Percentiles rank a stretch among this genome's conserved stretches.
These are phyloP conservation scores for Lojkania enalia DNA, from an alignment of 2,329 filamentous ascomycete genomes.

Conservation along the genomic window DNA sequence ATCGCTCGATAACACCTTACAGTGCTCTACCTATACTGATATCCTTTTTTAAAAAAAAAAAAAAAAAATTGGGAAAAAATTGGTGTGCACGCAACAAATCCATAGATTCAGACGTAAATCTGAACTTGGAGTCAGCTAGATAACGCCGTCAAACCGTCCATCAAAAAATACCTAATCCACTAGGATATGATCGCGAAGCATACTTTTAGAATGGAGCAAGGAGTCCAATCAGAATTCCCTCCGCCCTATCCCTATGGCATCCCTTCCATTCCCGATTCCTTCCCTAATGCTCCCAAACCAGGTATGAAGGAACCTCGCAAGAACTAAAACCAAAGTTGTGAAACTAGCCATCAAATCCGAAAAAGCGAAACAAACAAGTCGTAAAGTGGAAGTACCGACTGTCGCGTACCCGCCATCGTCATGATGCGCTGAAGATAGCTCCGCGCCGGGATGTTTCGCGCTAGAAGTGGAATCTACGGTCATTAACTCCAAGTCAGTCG, in stretches of 20 bases:
- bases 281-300: neutral
- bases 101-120: too few species aligned
- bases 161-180: slow-evolving; percentile 6
- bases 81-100: too few species aligned
- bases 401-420: neutral
- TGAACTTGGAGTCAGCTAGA: too few species aligned
- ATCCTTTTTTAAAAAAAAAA: too few species aligned
- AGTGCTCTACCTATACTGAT: too few species aligned
- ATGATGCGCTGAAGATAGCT: too few species aligned
- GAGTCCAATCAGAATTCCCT: neutral
- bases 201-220: slow-evolving; percentile 13
- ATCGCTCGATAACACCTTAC: too few species aligned
- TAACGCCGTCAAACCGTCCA: slow-evolving; percentile 11
- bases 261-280: neutral
- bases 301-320: neutral
- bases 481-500: slow-evolving; percentile 4
- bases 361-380: slow-evolving; percentile 1
- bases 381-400: neutral
- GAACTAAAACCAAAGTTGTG: neutral
- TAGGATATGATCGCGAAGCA: slow-evolving; percentile 15
- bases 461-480: neutral
- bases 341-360: neutral
- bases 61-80: too few species aligned
- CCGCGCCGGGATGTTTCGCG: neutral
- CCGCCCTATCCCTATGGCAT: slow-evolving; percentile 1